phyloP scores from a whole-genome alignment of 345 rosid species.

The Moringa oleifera region DNA sequence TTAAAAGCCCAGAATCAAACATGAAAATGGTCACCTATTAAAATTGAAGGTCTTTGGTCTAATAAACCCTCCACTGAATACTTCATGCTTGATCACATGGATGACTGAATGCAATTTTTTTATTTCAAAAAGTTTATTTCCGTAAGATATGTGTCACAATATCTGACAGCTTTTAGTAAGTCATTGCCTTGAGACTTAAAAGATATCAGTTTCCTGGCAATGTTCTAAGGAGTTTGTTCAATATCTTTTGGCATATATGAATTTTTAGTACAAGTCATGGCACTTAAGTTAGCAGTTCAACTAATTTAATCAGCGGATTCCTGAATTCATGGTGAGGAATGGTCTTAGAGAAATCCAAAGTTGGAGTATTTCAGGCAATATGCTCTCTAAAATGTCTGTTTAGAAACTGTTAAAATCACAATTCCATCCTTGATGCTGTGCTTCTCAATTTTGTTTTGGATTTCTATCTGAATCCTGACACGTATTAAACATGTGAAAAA shows the following conservation, averaged over 20 bases:
- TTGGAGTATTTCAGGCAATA: background rate
- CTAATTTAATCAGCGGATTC: background rate
- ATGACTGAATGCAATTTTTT: background rate
- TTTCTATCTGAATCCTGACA: too few relatives aligned
- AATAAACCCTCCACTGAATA: background rate
- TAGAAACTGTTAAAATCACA: too few relatives aligned
- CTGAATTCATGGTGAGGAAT: background rate
- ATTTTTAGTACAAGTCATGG: too few relatives aligned
- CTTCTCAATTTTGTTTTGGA: too few relatives aligned
- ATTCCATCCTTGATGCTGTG: too few relatives aligned
- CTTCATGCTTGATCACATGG: background rate
- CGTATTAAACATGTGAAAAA: too few relatives aligned
- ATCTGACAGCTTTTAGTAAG: background rate
- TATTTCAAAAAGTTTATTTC: background rate
- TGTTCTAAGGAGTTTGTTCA: background rate
- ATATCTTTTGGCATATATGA: background rate
- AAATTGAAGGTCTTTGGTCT: background rate
- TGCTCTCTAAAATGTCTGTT: background rate
- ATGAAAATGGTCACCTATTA: background rate
- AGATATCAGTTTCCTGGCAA: background rate
- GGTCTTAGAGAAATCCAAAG: background rate
- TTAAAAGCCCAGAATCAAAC: slow-evolving; percentile 1
- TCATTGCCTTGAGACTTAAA: background rate
- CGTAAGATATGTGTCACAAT: background rate
- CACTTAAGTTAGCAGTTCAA: background rate